A percentile compares a stretch with the other conserved stretches of the same genome.
These are phyloP conservation scores for Hypoxylon fuscum DNA, from an alignment of 495 filamentous ascomycete species.

Conservation along the genomic window DNA sequence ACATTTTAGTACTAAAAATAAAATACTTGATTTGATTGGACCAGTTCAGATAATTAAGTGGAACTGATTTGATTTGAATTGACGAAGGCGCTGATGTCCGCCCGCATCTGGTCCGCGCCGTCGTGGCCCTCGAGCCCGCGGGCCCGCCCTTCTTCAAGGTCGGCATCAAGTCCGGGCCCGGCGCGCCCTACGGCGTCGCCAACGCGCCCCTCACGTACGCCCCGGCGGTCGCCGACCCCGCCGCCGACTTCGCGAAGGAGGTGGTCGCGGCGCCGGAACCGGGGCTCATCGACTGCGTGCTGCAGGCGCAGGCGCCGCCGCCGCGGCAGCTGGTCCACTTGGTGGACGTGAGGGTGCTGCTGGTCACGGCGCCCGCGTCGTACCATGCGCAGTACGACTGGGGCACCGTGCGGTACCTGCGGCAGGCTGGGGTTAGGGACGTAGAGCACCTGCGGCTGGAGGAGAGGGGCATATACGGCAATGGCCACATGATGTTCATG, in stretches of 20 bases:
- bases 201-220: constrained; percentile 61
- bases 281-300: constrained; percentile 49
- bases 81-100: too few species aligned
- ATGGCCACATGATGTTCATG: constrained; percentile 68
- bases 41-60: too few species aligned
- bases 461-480: constrained; percentile 60
- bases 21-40: too few species aligned
- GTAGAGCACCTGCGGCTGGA: constrained; percentile 57
- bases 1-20: too few species aligned
- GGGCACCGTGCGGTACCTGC: constrained; percentile 61
- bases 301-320: constrained; percentile 54
- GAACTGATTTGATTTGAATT: too few species aligned
- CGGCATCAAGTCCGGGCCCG: constrained; percentile 31
- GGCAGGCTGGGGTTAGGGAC: constrained; percentile 61
- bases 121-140: constrained; percentile 63
- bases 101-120: constrained; percentile 57
- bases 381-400: constrained; percentile 67
- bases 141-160: constrained; percentile 61
- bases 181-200: constrained; percentile 56
- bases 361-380: constrained; percentile 63
- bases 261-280: constrained; percentile 28
- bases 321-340: constrained; percentile 62
- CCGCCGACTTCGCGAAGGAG: constrained; percentile 41
- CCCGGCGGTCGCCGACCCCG: constrained; percentile 46
- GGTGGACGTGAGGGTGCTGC: constrained; percentile 52